Percentiles rank a stretch among this genome's conserved stretches.
Evolutionary conservation across 495 filamentous ascomycete species (phyloP).

Genomic region (Penicillium crystallinum): DNA sequence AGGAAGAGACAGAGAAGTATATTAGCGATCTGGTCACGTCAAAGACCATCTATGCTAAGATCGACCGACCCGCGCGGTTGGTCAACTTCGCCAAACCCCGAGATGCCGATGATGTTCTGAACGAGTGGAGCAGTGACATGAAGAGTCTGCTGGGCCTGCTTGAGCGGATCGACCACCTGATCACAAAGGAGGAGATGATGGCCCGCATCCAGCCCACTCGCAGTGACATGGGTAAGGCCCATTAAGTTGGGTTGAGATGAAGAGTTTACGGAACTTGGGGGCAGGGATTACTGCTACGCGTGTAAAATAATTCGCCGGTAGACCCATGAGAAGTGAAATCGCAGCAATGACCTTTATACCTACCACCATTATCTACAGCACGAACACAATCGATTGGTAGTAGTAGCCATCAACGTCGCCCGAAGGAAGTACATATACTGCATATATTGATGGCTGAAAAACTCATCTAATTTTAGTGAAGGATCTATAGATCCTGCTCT

Average conservation of each 20-base stretch:
- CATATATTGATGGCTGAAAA: not conserved
- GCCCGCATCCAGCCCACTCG: constrained; percentile 79
- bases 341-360: constrained; percentile 3
- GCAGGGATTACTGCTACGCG: constrained; percentile 14
- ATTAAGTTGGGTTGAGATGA: constrained; percentile 19
- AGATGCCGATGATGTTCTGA: constrained; percentile 94
- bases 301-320: constrained; percentile 37
- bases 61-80: constrained; percentile 86
- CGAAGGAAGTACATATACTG: not conserved
- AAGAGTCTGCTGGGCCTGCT: constrained; percentile 88
- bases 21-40: constrained; percentile 90
- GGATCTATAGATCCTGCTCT: not conserved
- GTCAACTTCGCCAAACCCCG: constrained; percentile 91
- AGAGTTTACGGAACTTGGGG: constrained; percentile 7
- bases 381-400: not conserved
- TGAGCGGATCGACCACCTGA: constrained; percentile 95
- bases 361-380: not conserved
- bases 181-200: constrained; percentile 99
- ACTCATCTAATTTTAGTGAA: constrained; percentile 7
- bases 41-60: constrained; percentile 97
- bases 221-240: constrained; percentile 48
- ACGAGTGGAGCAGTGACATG: constrained; percentile 99
- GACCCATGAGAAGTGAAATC: constrained; percentile 12
- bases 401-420: not conserved
- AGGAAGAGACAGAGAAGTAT: constrained; percentile 96